Base-by-base conservation (phyloP, 2,329 filamentous ascomycete species). In the Penicillium expansum region DNA sequence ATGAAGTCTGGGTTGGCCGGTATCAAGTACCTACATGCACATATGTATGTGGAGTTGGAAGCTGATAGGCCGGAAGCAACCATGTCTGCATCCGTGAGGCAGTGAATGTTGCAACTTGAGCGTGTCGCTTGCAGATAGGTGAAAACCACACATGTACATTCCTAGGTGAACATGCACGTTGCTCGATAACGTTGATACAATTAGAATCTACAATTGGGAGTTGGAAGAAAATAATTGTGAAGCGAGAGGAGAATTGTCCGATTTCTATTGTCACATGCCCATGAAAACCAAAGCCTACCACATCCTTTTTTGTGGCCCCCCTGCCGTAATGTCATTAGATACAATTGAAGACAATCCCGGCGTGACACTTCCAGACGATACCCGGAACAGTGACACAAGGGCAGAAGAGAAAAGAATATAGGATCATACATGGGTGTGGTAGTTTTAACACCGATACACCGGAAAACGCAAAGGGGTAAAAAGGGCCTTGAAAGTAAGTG, bases 191-290 rank as follows among this genome's bases (percentile, higher is more conserved):
- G 29, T 45, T 48, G 35, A 49, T 57, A 53, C 41, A 60, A 29
- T 27, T 52, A 18, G 20, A 45, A 42, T 7, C 13, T 29, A 49
- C 11, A 29, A 11, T 8, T 33, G 8, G 1, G 7, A 18, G 10
- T 27, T 16, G 13, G 10, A 38, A 35, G 22, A 42, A 38, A 14
- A 42, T 50, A 29, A 52, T 33, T 60, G 60, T 64, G 27, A 64
- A 69, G 62, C 63, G 72, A 75, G 73, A 71, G 73, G 73, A 75
- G 73, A 75, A 73, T 72, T 70, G 60, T 72, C 70, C 65, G 67
- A 67, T 69, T 67, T 72, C 69, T 73, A 73, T 74, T 67, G 66
- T 71, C 69, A 72, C 69, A 72, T 67, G 69, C 67, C 67, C 69
- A 57, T 18, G 55, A 66, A 62, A 64, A 58, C 61, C 62, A 71